Percentiles rank a stretch among this genome's conserved stretches.
Conservation (phyloP, 176 grass and related monocot species). For the Oryza coarctata region DNA sequence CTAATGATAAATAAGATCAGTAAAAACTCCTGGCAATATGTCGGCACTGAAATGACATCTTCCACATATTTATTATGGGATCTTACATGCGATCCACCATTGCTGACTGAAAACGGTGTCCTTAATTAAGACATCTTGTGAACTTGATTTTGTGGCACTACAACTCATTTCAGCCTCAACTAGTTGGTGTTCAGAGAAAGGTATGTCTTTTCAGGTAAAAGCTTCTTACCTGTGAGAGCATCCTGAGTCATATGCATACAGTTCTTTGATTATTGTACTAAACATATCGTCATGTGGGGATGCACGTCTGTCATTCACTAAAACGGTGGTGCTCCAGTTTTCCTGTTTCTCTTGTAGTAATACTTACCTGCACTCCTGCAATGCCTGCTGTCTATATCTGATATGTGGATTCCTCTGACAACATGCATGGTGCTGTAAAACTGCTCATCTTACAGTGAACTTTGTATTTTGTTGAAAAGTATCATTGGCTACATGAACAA, state of each 20-base stretch:
- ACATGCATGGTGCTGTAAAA: slow-evolving; percentile 6
- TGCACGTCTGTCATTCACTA: not conserved
- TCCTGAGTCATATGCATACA: slow-evolving; percentile 38
- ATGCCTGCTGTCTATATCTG: not conserved
- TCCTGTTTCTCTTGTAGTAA: not conserved
- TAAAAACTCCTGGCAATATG: not conserved
- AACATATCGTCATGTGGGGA: not conserved
- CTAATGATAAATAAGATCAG: slow-evolving; percentile 6
- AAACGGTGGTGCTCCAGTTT: slow-evolving; percentile 1
- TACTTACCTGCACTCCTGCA: not conserved
- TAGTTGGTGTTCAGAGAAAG: slow-evolving; percentile 17
- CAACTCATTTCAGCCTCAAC: not conserved
- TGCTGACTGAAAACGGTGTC: not conserved
- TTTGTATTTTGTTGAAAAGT: not conserved
- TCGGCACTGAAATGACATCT: slow-evolving; percentile 9
- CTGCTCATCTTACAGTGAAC: not conserved
- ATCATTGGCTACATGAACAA: not conserved
- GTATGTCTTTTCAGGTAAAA: slow-evolving; percentile 26
- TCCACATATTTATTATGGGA: not conserved
- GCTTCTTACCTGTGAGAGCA: slow-evolving; percentile 35
- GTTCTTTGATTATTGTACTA: slow-evolving; percentile 9
- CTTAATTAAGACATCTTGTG: not conserved
- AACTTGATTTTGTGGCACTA: slow-evolving; percentile 12
- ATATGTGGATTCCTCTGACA: slow-evolving; percentile 1
- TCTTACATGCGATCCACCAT: slow-evolving; percentile 30